phyloP scores from a whole-genome alignment of 768 basidiomycete species.

The Rossbeevera mucosa region DNA sequence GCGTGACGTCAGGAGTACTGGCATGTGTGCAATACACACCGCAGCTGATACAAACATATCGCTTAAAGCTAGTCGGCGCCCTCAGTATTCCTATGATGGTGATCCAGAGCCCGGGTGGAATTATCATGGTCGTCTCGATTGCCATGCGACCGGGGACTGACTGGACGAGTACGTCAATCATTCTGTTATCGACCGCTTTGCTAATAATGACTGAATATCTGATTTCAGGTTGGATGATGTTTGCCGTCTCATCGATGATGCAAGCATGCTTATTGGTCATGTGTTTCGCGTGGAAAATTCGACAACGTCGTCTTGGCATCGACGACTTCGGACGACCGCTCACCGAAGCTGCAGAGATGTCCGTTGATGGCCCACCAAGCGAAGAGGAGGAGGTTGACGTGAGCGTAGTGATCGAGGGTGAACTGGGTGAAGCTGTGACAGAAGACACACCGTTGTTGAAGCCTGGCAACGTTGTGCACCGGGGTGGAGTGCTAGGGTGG shows the following conservation, averaged over 20 bases:
- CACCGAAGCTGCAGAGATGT: background rate
- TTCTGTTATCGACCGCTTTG: background rate
- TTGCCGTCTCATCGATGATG: slow-evolving; percentile 76
- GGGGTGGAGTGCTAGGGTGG: slow-evolving; percentile 23
- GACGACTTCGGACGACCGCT: slow-evolving; percentile 84
- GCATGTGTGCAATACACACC: slow-evolving; percentile 86
- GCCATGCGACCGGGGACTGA: slow-evolving; percentile 75
- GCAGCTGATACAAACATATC: slow-evolving; percentile 78
- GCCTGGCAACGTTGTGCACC: slow-evolving; percentile 14
- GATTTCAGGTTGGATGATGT: slow-evolving; percentile 69
- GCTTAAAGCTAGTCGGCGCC: slow-evolving; percentile 78
- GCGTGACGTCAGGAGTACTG: slow-evolving; percentile 72
- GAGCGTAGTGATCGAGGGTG: slow-evolving; percentile 22
- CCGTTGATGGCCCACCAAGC: background rate
- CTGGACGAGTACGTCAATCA: slow-evolving; percentile 64
- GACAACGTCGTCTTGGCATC: slow-evolving; percentile 69
- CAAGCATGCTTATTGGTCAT: slow-evolving; percentile 78
- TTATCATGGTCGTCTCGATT: slow-evolving; percentile 82
- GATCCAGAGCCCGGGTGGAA: slow-evolving; percentile 87
- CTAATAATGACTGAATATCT: background rate
- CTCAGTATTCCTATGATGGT: slow-evolving; percentile 94
- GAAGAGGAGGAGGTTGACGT: slow-evolving; percentile 13
- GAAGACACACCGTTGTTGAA: slow-evolving; percentile 26
- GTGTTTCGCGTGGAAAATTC: slow-evolving; percentile 81
- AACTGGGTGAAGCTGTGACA: background rate